phyloP scores from a whole-genome alignment of 768 basidiomycete species.

The Podaxis pistillaris region DNA sequence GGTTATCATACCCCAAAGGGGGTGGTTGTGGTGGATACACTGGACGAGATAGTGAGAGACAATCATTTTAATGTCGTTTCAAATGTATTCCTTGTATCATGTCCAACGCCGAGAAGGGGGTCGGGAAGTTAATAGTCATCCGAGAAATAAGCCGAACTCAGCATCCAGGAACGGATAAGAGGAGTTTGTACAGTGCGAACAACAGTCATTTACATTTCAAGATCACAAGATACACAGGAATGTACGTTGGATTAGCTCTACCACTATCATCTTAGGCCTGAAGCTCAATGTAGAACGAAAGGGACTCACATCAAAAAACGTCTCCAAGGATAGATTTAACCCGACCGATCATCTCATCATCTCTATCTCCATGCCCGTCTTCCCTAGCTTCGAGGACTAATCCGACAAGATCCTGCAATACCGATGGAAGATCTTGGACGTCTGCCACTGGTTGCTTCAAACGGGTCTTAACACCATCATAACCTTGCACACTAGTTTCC shows the following conservation, averaged over 20 bases:
- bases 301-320: conserved; percentile 19
- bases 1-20: too few relatives aligned
- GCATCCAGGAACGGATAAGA: too few relatives aligned
- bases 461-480: conserved; percentile 26
- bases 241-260: not conserved
- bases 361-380: conserved; percentile 20
- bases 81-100: too few relatives aligned
- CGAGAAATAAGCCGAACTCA: too few relatives aligned
- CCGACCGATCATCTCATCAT: conserved; percentile 25
- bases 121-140: too few relatives aligned
- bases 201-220: too few relatives aligned
- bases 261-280: not conserved
- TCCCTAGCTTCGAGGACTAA: conserved; percentile 33
- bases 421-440: conserved; percentile 26
- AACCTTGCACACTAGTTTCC: conserved; percentile 36
- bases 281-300: not conserved
- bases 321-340: conserved; percentile 27
- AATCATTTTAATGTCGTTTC: too few relatives aligned
- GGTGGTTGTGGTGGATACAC: too few relatives aligned
- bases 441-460: conserved; percentile 28
- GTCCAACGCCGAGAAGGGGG: too few relatives aligned
- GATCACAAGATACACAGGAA: too few relatives aligned
- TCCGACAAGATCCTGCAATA: conserved; percentile 31
- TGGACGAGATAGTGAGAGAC: too few relatives aligned
- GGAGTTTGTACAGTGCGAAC: too few relatives aligned